phyloP scores from a whole-genome alignment of 75 land plant genomes.

The Sequoia sempervirens region DNA sequence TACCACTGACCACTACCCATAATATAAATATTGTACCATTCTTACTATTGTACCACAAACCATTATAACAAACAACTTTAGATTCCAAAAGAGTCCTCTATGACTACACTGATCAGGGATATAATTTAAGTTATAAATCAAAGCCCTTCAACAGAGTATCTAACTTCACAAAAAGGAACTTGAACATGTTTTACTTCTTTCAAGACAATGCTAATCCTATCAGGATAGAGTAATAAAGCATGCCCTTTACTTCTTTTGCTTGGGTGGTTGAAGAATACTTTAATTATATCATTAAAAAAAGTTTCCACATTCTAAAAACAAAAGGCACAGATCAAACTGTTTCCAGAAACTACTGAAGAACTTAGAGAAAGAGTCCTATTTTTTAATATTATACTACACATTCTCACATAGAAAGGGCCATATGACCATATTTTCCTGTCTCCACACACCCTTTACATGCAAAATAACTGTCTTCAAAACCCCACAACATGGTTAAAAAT shows the following conservation, averaged over 20 bases:
- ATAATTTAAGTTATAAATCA: neutral
- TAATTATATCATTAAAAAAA: slow-evolving; percentile 32
- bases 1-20: neutral
- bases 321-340: too few species aligned
- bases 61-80: neutral
- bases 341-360: too few species aligned
- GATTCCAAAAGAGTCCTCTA: neutral
- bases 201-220: neutral
- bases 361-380: too few species aligned
- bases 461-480: too few species aligned
- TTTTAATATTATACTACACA: too few species aligned
- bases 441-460: too few species aligned
- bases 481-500: too few species aligned
- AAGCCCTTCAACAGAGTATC: neutral
- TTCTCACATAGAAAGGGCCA: too few species aligned
- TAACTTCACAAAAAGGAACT: neutral
- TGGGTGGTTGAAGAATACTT: slow-evolving; percentile 33
- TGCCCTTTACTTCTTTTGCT: slow-evolving; percentile 15
- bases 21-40: neutral
- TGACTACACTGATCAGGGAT: neutral
- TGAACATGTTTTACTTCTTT: neutral
- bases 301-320: slow-evolving; percentile 36
- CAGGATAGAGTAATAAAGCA: slow-evolving; percentile 10
- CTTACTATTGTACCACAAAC: neutral
- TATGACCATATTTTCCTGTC: too few species aligned